Conservation (phyloP, 176 grass and related monocot species). For the Eleusine indica region DNA sequence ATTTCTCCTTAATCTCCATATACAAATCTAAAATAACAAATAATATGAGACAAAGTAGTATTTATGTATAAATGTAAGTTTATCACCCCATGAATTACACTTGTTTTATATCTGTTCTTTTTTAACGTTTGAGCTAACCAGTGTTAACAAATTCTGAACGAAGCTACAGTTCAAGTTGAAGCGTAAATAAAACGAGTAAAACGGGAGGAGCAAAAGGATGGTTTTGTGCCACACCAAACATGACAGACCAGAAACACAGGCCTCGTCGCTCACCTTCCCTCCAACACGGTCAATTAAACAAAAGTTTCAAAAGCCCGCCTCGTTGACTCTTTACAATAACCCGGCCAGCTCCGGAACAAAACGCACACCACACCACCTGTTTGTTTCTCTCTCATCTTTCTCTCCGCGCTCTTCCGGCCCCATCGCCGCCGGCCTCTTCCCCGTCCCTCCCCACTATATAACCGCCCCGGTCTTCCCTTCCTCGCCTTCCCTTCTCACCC, state of each 20-base stretch:
- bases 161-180: too few relatives aligned
- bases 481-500: slow-evolving; percentile 42
- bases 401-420: slow-evolving; percentile 12
- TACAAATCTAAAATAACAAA: too few relatives aligned
- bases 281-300: slow-evolving; percentile 50
- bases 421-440: slow-evolving; percentile 49
- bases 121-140: too few relatives aligned
- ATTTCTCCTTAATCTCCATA: too few relatives aligned
- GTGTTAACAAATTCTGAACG: too few relatives aligned
- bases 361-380: neutral
- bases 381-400: slow-evolving; percentile 4
- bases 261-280: neutral
- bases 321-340: slow-evolving; percentile 58
- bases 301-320: slow-evolving; percentile 33
- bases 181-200: too few relatives aligned
- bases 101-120: too few relatives aligned
- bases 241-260: neutral
- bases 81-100: too few relatives aligned
- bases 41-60: too few relatives aligned
- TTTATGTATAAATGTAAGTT: too few relatives aligned
- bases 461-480: slow-evolving; percentile 22
- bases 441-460: slow-evolving; percentile 50
- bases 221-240: neutral
- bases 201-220: too few relatives aligned
- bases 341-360: slow-evolving; percentile 25